Base-by-base conservation (phyloP, 202 grass and related monocot genomes). In the Musa balbisiana region DNA sequence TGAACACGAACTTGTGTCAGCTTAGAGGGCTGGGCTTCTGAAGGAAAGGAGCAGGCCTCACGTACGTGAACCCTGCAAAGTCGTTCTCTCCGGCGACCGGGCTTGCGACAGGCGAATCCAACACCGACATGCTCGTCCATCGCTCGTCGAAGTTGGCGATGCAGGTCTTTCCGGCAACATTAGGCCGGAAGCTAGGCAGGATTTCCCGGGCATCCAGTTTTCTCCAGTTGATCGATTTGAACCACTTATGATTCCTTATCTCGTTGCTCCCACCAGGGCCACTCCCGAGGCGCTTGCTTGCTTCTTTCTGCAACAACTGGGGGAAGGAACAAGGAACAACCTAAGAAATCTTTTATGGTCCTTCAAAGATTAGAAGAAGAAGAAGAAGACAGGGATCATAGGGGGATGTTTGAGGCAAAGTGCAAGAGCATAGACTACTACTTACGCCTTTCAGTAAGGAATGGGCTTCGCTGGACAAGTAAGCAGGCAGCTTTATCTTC, bases 191-290 rank as follows among this genome's bases (percentile, higher is more conserved):
- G 80, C 90, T 94, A 73, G 94, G 94, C 69, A 88, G 83, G 80
- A 98, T 91, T 76, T 93, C 83, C 51, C 88, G 83, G 16, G 79
- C 74, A 20, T 98, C 94, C 11, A 98, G 81, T 70, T 74, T 98
- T 74, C 82, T 94, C 94, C 94, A 98, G 74, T 98, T 91, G 51
- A 98, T 85, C 62, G 85, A 56, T 75, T 98, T 98, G 85, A 98
- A 92, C 94, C 94, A 98, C 51, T 92, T 98, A 76, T 98, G 94
- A 17, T 85, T 94, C 68, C 91, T 93, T 83, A 98, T 90, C 82
- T 98, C 91, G 1, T 89, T 81, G 26, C 91, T 89, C 17, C 88
- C 88, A 0, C 81, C 72, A 19, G 80, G 73, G n/a, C 91, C 91
- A 19, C 85, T 86, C 19, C 94, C 94, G 21, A 98, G 72, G 25